A percentile compares a stretch with the other conserved stretches of the same genome.
phyloP scores from a whole-genome alignment of 257 asterid genomes.

The Nicotiana undulata region DNA sequence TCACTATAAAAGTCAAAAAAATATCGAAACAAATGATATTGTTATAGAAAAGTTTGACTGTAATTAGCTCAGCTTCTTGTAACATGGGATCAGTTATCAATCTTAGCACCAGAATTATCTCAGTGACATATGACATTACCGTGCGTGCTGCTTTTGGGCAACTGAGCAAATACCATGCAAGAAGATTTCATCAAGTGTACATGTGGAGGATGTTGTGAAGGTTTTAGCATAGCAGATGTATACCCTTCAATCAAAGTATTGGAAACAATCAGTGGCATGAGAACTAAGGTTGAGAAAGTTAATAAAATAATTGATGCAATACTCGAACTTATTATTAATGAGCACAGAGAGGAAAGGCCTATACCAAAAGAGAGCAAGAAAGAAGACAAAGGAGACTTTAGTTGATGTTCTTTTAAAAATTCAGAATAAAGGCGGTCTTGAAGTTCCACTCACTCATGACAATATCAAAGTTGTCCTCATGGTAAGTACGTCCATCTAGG shows the following conservation, averaged over 20 bases:
- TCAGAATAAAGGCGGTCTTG: constrained; percentile 5
- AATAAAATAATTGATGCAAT: too few species aligned
- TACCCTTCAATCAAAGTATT: too few species aligned
- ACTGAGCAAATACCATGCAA: constrained; percentile 2
- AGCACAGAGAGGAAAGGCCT: neutral
- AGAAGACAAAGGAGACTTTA: neutral
- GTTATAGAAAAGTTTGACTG: too few species aligned
- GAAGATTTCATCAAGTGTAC: constrained; percentile 10
- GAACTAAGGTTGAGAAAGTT: too few species aligned
- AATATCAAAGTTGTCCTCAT: constrained; percentile 19
- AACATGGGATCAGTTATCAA: constrained; percentile 16
- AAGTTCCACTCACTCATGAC: neutral
- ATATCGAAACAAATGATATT: too few species aligned
- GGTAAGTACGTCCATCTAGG: constrained; percentile 2
- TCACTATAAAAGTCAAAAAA: too few species aligned
- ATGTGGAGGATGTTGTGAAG: neutral
- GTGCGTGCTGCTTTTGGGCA: constrained; percentile 27
- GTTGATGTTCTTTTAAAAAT: constrained; percentile 19
- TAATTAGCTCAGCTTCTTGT: constrained; percentile 9
- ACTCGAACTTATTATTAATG: too few species aligned
- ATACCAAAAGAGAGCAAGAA: neutral
- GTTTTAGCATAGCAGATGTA: too few species aligned
- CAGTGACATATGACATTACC: neutral
- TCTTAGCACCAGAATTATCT: constrained; percentile 16
- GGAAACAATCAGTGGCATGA: too few species aligned